Conservation (phyloP, 345 rosid species). For the Bruguiera sexangula region DNA sequence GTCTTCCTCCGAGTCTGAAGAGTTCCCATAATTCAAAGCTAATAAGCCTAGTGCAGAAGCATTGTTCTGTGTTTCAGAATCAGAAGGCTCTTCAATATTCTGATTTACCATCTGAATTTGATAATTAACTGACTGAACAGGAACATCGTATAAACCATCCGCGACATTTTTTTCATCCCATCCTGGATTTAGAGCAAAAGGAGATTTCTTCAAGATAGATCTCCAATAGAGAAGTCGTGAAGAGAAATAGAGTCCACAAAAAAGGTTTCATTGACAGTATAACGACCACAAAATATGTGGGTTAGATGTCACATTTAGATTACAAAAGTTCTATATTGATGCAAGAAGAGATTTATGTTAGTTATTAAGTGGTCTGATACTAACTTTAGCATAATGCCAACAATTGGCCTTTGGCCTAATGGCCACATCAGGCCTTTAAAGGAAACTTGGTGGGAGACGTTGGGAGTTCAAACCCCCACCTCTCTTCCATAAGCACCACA, state of each 20-base stretch:
- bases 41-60: constrained; percentile 71
- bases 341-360: not conserved
- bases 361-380: not conserved
- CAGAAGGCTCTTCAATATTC: constrained; percentile 33
- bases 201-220: constrained; percentile 11
- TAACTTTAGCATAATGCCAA: not conserved
- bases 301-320: constrained; percentile 7
- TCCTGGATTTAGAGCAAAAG: constrained; percentile 41
- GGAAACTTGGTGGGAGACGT: too few relatives aligned
- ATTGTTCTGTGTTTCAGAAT: constrained; percentile 26
- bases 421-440: too few relatives aligned
- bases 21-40: constrained; percentile 78
- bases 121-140: constrained; percentile 41
- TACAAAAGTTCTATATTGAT: not conserved
- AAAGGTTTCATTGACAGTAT: not conserved
- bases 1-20: constrained; percentile 91
- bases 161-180: constrained; percentile 28
- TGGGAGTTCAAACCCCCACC: not conserved
- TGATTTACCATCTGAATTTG: constrained; percentile 30
- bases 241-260: not conserved
- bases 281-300: not conserved
- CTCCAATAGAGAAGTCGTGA: not conserved
- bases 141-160: constrained; percentile 39
- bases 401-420: not conserved
- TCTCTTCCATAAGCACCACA: not conserved